phyloP scores from a whole-genome alignment of 495 filamentous ascomycete species.

The Thermothielavioides terrestris region DNA sequence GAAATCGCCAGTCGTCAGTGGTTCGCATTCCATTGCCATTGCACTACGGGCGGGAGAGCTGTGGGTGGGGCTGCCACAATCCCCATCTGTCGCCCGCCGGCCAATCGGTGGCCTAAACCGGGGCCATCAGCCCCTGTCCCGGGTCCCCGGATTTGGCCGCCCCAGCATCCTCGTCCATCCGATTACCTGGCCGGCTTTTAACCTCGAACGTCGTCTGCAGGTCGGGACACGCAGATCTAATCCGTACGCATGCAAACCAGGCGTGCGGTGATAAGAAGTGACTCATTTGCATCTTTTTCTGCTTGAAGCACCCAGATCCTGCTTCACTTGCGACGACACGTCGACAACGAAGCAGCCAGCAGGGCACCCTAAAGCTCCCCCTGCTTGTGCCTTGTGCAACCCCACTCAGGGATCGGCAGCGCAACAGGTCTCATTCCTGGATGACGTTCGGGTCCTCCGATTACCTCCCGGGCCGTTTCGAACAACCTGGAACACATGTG shows the following conservation, averaged over 20 bases:
- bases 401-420: background rate
- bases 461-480: background rate
- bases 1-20: too few species aligned
- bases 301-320: background rate
- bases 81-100: background rate
- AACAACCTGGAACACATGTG: background rate
- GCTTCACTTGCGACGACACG: background rate
- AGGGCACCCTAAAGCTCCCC: too few species aligned
- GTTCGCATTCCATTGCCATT: too few species aligned
- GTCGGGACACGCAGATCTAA: background rate
- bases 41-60: background rate
- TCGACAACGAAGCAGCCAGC: too few species aligned
- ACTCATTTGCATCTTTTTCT: background rate
- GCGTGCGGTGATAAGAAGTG: background rate
- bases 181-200: background rate
- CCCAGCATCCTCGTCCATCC: conserved; percentile 7
- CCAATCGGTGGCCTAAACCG: conserved; percentile 7
- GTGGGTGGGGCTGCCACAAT: background rate
- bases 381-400: background rate
- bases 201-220: background rate
- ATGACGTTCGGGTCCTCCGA: background rate
- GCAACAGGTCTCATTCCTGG: background rate
- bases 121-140: conserved; percentile 1
- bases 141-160: conserved; percentile 6
- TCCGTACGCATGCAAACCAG: background rate